A percentile compares a stretch with the other conserved stretches of the same genome.
phyloP scores from a whole-genome alignment of 2,329 filamentous ascomycete species.

The Fusarium verrucosum region DNA sequence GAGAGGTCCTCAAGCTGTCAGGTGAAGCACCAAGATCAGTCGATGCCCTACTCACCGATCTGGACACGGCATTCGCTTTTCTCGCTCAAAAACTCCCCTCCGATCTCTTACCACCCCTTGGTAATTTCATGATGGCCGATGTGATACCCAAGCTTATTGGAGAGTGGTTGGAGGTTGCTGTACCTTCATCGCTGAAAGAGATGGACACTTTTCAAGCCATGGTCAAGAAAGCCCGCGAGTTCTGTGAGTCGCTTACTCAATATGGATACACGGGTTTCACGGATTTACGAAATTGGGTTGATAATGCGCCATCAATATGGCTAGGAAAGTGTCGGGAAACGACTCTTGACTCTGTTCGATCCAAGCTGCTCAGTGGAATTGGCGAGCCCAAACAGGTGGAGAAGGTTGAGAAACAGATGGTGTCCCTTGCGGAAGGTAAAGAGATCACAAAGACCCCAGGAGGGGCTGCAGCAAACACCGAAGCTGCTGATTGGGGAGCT shows the following conservation, averaged over 20 bases:
- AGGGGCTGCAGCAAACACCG: conserved; percentile 56
- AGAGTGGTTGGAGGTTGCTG: conserved; percentile 77
- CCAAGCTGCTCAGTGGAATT: conserved; percentile 72
- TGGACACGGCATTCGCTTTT: conserved; percentile 62
- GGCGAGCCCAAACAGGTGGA: conserved; percentile 77
- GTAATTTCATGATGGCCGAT: conserved; percentile 73
- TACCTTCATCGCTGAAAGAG: conserved; percentile 78
- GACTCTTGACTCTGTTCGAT: conserved; percentile 78
- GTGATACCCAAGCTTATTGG: conserved; percentile 74
- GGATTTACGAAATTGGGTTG: conserved; percentile 80
- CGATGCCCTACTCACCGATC: conserved; percentile 62
- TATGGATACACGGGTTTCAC: conserved; percentile 70
- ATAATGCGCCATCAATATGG: conserved; percentile 84
- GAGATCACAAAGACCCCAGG: conserved; percentile 66
- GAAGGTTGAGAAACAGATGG: conserved; percentile 82
- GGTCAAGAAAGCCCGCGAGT: conserved; percentile 69
- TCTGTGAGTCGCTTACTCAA: conserved; percentile 70
- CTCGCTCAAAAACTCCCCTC: conserved; percentile 62
- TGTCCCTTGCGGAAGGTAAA: conserved; percentile 73
- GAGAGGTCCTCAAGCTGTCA: conserved; percentile 54
- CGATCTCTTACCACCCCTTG: conserved; percentile 68
- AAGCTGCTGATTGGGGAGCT: conserved; percentile 72
- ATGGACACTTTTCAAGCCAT: conserved; percentile 76
- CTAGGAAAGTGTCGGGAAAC: conserved; percentile 83
- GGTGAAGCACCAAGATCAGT: conserved; percentile 58